Evolutionary conservation across 192 early-diverging fungal species (phyloP).

Genomic region (Lunasporangiospora selenospora): DNA sequence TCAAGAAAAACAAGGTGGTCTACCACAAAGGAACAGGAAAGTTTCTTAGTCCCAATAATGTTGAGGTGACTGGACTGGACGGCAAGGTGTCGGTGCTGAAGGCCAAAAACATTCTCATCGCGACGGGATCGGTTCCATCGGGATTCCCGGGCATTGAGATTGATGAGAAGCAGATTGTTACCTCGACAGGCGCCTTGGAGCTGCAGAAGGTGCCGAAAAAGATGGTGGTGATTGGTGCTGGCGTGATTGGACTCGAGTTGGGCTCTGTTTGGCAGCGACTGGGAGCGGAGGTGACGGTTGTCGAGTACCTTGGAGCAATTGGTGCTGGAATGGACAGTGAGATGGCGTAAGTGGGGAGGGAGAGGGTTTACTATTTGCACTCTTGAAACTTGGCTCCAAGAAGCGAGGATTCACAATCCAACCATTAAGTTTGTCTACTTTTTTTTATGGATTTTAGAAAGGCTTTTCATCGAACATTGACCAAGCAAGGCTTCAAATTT

Average conservation of each 20-base stretch:
- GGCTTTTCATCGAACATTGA: conserved; percentile 82
- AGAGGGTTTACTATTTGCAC: background rate
- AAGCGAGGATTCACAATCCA: background rate
- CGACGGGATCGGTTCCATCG: conserved; percentile 90
- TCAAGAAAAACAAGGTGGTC: conserved; percentile 95
- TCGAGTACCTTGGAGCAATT: conserved; percentile 88
- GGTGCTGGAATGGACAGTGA: conserved; percentile 95
- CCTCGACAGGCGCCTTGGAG: conserved; percentile 91
- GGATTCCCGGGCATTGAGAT: conserved; percentile 90
- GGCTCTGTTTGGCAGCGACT: conserved; percentile 94
- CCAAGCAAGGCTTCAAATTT: conserved; percentile 95
- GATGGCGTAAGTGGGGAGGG: conserved; percentile 75
- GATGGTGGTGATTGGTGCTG: conserved; percentile 95
- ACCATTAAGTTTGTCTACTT: no score
- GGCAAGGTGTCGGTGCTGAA: conserved; percentile 69
- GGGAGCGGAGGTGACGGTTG: conserved; percentile 89
- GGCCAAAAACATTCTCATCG: conserved; percentile 95
- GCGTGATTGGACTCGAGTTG: conserved; percentile 95
- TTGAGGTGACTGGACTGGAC: conserved; percentile 76
- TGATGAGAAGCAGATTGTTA: conserved; percentile 91
- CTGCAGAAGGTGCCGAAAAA: conserved; percentile 90
- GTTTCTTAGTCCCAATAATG: conserved; percentile 73
- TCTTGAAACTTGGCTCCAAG: background rate
- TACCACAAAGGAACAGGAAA: conserved; percentile 89
- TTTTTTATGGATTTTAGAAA: conserved; percentile 57